Base-by-base conservation (phyloP, 2,329 filamentous ascomycete genomes). In the Tolypocladium ophioglossoides region DNA sequence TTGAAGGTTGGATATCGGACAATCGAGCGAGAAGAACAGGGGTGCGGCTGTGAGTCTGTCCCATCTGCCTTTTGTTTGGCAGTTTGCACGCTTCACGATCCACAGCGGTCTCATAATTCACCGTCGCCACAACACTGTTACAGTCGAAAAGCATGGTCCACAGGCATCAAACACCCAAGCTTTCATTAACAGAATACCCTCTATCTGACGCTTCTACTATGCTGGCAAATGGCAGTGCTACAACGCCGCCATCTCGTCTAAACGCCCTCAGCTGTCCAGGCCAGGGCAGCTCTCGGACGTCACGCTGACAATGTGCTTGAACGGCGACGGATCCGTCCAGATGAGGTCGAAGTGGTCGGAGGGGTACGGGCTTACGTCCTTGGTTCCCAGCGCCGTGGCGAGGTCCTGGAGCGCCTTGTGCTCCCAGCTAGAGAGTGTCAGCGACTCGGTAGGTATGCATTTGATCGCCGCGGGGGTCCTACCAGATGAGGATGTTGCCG, bases 401-500 rank as follows among this genome's bases (percentile, higher is more conserved):
- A 85, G 78, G 56, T 79, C 71, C 37, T 70, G 74, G 50, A 84
- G 64, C 20, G 69, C 68, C 52, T 74, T 69, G 62, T 85, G 82
- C 60, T 84, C 76, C 81, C 81, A 84, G 68, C 80, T 76, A 34
- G 4, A 12, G 2, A 24, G 4, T 24, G 27, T 55, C 50, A 52
- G 51, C 18, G 24, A 3, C 14, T 22, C 22, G 3, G 4, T 20
- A 27, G 12, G 40, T 27, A 18, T 16, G 22, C 22, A 12, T 1
- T 18, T 4, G 3, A 18, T 41, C 1, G 2, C 8, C 14, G 16
- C 22, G 14, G 18, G 44, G 27, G 14, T 8, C 27, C 4, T 59
- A 74, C 72, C 73, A 83, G 55, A 85, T 78, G 47, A 85, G 64
- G 49, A 85, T 78, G 58, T 85, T 85, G 2, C 78, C 79, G 0